These are phyloP conservation scores for Aspergillus cavernicola DNA, from an alignment of 495 filamentous ascomycete genomes.

Conservation along the genomic window DNA sequence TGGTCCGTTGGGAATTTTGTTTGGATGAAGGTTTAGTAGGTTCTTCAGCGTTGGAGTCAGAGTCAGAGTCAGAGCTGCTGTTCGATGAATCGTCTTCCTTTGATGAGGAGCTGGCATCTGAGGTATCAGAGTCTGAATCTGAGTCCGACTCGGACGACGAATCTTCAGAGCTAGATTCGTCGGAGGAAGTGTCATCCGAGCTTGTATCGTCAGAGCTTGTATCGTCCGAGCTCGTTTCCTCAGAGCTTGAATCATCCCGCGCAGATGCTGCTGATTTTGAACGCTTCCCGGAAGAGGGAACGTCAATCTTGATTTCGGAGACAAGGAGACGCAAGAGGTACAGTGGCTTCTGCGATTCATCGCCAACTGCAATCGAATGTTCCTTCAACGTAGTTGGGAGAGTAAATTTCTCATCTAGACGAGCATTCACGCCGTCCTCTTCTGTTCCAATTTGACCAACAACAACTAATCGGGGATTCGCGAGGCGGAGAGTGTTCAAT, in stretches of 20 bases:
- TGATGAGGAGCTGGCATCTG: constrained; percentile 1
- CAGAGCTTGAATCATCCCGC: constrained; percentile 25
- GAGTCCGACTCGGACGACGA: constrained; percentile 9
- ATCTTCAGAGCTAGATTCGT: constrained; percentile 9
- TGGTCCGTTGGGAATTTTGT: constrained; percentile 12
- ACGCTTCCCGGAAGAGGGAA: constrained; percentile 5
- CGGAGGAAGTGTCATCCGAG: constrained; percentile 20
- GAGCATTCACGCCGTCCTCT: constrained; percentile 24
- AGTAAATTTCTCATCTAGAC: constrained; percentile 42
- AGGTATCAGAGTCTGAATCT: constrained; percentile 8
- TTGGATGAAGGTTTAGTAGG: not conserved
- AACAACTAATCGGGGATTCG: constrained; percentile 70
- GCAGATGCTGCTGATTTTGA: constrained; percentile 19
- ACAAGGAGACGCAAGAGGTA: constrained; percentile 56
- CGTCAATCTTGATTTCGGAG: constrained; percentile 32
- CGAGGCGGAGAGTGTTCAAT: constrained; percentile 67
- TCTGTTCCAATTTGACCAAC: constrained; percentile 48
- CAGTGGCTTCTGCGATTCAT: constrained; percentile 77
- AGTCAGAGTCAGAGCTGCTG: constrained; percentile 17
- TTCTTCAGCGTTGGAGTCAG: constrained; percentile 1
- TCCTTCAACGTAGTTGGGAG: constrained; percentile 71
- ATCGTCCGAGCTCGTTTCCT: constrained; percentile 32
- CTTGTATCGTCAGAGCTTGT: constrained; percentile 27
- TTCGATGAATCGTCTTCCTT: constrained; percentile 7
- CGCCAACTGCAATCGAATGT: constrained; percentile 66